phyloP scores from a whole-genome alignment of 2,329 filamentous ascomycete species.

The Paecilomyces niveus region DNA sequence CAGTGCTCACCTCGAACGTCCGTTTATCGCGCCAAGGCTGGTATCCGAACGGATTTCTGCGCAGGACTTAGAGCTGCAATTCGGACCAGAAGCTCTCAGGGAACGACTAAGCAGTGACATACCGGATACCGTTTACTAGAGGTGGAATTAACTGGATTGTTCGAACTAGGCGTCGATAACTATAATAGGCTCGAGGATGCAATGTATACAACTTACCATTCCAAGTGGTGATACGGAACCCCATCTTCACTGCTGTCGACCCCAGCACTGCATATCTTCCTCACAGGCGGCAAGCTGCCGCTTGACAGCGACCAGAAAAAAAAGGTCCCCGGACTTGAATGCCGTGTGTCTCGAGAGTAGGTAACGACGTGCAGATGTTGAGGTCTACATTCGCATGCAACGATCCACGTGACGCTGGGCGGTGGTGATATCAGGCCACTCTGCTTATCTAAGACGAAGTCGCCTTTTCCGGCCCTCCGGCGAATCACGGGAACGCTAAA shows the following conservation, averaged over 20 bases:
- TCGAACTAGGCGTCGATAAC: background rate
- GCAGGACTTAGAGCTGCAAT: background rate
- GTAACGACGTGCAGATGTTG: background rate
- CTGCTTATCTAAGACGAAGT: background rate
- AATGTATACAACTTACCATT: conserved; percentile 53
- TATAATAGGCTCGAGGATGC: background rate
- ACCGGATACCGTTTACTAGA: conserved; percentile 74
- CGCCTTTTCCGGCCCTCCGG: conserved; percentile 3
- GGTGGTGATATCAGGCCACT: conserved; percentile 2
- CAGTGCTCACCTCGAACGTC: conserved; percentile 55
- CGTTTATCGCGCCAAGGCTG: conserved; percentile 70
- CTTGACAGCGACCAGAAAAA: background rate
- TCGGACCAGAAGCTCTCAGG: background rate
- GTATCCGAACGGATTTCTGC: conserved; percentile 74
- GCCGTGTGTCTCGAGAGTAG: background rate
- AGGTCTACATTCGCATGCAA: background rate
- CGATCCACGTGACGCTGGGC: conserved; percentile 12
- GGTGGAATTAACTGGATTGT: conserved; percentile 1
- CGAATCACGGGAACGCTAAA: conserved; percentile 25
- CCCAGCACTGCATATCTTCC: conserved; percentile 9
- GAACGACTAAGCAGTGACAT: conserved; percentile 4
- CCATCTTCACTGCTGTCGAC: conserved; percentile 46
- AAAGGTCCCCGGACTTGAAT: background rate
- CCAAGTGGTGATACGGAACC: conserved; percentile 76
- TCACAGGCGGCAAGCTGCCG: conserved; percentile 3